A percentile compares a stretch with the other conserved stretches of the same genome.
These are phyloP conservation scores for Gonium pectorale DNA, from an alignment of 139 green algal genomes.

Conservation along the genomic window DNA sequence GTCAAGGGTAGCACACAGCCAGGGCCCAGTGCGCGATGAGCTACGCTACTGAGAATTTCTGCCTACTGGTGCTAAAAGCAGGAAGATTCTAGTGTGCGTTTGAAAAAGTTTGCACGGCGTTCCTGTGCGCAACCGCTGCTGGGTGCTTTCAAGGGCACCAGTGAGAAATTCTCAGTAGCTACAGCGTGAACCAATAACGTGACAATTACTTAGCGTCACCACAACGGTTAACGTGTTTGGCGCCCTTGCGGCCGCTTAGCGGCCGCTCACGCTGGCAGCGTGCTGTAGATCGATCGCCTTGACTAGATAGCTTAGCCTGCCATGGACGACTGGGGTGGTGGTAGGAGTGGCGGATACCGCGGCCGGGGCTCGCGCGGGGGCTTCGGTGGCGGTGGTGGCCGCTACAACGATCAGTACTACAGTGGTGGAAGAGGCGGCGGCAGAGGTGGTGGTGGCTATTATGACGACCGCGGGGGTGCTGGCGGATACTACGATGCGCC, in stretches of 20 bases:
- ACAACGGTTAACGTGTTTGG: neutral
- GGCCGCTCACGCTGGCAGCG: too few species aligned
- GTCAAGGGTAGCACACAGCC: too few species aligned
- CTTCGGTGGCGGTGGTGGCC: conserved; percentile 19
- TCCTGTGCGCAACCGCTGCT: too few species aligned
- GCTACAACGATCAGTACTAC: conserved; percentile 16
- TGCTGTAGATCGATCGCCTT: too few species aligned
- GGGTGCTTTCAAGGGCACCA: too few species aligned
- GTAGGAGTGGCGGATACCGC: conserved; percentile 1
- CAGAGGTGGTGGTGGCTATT: conserved; percentile 5
- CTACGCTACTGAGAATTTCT: too few species aligned
- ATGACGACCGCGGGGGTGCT: neutral
- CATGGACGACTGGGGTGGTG: conserved; percentile 12
- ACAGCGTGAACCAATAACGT: neutral
- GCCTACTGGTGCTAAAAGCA: too few species aligned
- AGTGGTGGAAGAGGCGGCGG: conserved; percentile 3
- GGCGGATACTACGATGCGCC: conserved; percentile 21
- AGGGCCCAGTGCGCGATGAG: too few species aligned
- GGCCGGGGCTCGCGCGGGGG: neutral
- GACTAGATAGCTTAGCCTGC: too few species aligned
- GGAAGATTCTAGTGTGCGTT: too few species aligned
- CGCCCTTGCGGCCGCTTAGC: conserved; percentile 10
- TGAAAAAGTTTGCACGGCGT: too few species aligned
- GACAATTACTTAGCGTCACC: neutral
- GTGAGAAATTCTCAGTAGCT: too few species aligned